These are phyloP conservation scores for Abelmoschus esculentus DNA, from an alignment of 345 rosid genomes.

Conservation along the genomic window DNA sequence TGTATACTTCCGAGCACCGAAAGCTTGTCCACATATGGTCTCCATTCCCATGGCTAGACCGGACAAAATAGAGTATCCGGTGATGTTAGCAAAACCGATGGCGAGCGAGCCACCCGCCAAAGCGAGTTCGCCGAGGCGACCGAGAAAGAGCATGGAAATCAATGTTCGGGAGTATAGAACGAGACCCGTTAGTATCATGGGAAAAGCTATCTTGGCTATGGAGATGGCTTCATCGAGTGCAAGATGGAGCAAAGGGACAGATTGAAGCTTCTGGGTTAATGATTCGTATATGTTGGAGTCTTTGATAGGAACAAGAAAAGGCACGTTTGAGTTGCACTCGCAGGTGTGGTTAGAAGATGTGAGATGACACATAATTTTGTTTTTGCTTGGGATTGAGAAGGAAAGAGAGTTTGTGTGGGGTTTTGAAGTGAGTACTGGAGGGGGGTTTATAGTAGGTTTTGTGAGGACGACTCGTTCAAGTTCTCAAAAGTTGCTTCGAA, in stretches of 20 bases:
- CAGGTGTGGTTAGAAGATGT: neutral
- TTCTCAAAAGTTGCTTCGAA: neutral
- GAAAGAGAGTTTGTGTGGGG: neutral
- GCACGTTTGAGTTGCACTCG: slow-evolving; percentile 1
- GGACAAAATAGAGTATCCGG: slow-evolving; percentile 80
- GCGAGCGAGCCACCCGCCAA: slow-evolving; percentile 93
- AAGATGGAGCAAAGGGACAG: slow-evolving; percentile 13
- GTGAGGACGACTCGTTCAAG: neutral
- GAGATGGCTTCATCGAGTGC: slow-evolving; percentile 42
- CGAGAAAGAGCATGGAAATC: slow-evolving; percentile 78
- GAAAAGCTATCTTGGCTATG: slow-evolving; percentile 50
- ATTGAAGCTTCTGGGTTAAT: slow-evolving; percentile 1
- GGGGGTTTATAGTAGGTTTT: slow-evolving; percentile 4
- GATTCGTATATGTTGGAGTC: slow-evolving; percentile 6
- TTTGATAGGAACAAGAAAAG: slow-evolving; percentile 1
- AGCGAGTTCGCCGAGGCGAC: slow-evolving; percentile 56
- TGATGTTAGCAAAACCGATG: slow-evolving; percentile 79
- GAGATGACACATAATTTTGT: neutral
- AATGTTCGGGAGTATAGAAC: slow-evolving; percentile 75
- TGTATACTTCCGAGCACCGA: slow-evolving; percentile 56
- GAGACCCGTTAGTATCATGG: slow-evolving; percentile 67
- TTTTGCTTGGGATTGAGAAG: neutral
- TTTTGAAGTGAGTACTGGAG: too few species aligned
- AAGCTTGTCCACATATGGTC: slow-evolving; percentile 82
- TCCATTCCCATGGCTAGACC: slow-evolving; percentile 93